Evolutionary conservation across 2,329 filamentous ascomycete species (phyloP).

Genomic region (Fusarium caatingaense): DNA sequence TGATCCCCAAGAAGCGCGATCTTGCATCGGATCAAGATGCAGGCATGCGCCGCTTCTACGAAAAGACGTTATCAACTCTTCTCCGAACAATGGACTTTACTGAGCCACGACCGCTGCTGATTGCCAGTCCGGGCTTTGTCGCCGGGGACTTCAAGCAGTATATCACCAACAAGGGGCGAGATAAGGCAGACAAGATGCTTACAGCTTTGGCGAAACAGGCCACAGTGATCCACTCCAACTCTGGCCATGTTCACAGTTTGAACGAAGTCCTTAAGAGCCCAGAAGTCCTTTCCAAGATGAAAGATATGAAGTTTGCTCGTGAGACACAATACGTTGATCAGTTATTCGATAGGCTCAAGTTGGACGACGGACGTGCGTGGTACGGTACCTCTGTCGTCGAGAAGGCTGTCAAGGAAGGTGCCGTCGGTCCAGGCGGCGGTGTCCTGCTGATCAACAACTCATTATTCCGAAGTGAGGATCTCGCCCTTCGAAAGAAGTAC

Average conservation of each 20-base stretch:
- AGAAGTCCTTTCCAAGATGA: constrained; percentile 80
- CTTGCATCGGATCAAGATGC: constrained; percentile 74
- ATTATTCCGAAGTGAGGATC: constrained; percentile 85
- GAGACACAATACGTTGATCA: constrained; percentile 88
- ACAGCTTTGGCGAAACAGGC: constrained; percentile 69
- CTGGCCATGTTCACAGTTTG: constrained; percentile 87
- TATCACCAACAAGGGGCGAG: constrained; percentile 69
- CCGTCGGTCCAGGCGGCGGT: constrained; percentile 82
- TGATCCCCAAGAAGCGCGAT: constrained; percentile 75
- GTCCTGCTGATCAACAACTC: constrained; percentile 87
- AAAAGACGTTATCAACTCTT: constrained; percentile 79
- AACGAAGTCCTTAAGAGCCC: constrained; percentile 87
- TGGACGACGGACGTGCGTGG: constrained; percentile 89
- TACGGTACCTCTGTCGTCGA: constrained; percentile 89
- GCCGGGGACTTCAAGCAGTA: constrained; percentile 84
- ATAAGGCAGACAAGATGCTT: constrained; percentile 75
- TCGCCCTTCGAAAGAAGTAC: constrained; percentile 81
- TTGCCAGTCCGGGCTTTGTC: constrained; percentile 91
- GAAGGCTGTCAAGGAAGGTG: constrained; percentile 85
- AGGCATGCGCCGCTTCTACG: constrained; percentile 79
- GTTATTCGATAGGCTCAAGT: constrained; percentile 80
- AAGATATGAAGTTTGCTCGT: constrained; percentile 87
- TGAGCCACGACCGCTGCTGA: constrained; percentile 76
- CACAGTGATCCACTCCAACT: constrained; percentile 84
- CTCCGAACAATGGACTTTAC: constrained; percentile 81